These are phyloP conservation scores for Cladosporium velox DNA, from an alignment of 2,329 filamentous ascomycete genomes.

Conservation along the genomic window DNA sequence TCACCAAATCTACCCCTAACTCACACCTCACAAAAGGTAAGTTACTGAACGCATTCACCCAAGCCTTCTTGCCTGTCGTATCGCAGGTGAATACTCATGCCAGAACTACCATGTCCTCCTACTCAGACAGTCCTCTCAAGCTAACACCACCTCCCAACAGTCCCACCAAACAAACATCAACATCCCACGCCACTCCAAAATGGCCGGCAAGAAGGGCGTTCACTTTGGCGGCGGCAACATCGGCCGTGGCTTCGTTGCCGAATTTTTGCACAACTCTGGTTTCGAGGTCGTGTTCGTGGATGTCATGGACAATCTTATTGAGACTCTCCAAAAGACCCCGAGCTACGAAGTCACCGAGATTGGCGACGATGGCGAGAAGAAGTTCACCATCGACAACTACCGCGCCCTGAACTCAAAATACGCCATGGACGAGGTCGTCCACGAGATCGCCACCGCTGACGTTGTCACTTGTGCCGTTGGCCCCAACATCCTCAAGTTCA, in stretches of 20 bases:
- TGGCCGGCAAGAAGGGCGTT: slow-evolving; percentile 51
- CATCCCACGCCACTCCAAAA: slow-evolving; percentile 24
- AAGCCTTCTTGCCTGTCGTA: neutral
- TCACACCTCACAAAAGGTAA: neutral
- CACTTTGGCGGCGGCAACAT: slow-evolving; percentile 59
- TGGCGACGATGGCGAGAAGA: slow-evolving; percentile 76
- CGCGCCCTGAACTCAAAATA: slow-evolving; percentile 93
- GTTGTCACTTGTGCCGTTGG: slow-evolving; percentile 96
- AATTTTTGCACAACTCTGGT: slow-evolving; percentile 90
- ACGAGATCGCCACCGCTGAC: slow-evolving; percentile 85
- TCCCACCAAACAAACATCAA: slow-evolving; percentile 3
- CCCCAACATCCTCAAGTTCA: slow-evolving; percentile 93
- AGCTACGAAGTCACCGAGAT: slow-evolving; percentile 94
- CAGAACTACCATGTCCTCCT: neutral
- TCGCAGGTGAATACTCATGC: neutral
- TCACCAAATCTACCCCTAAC: neutral
- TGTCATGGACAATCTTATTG: slow-evolving; percentile 81
- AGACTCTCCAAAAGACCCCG: slow-evolving; percentile 71
- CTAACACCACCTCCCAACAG: slow-evolving; percentile 6
- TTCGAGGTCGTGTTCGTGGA: slow-evolving; percentile 97
- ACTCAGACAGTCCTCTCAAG: neutral
- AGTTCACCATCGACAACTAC: slow-evolving; percentile 89
- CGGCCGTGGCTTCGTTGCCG: slow-evolving; percentile 73
- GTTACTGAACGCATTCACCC: neutral
- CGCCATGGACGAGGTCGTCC: slow-evolving; percentile 75